Evolutionary conservation across 805 yeast species (phyloP).

Genomic region (Wickerhamiella brachini): DNA sequence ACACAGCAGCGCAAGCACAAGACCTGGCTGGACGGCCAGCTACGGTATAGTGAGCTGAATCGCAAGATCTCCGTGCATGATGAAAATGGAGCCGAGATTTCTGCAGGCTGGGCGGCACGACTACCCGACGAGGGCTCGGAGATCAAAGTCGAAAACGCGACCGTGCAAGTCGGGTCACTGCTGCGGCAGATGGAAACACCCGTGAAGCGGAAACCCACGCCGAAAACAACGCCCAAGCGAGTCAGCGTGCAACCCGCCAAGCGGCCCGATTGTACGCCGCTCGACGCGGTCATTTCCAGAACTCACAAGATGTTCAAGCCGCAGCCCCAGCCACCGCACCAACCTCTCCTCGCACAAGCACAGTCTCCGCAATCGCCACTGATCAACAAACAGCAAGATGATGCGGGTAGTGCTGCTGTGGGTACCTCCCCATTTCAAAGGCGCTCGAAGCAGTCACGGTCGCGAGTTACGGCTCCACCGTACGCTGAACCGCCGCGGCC

Average conservation of each 20-base stretch:
- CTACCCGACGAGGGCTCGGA: conserved; percentile 4
- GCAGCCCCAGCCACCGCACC: neutral
- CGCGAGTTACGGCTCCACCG: too few species aligned
- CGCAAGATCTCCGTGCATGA: conserved; percentile 1
- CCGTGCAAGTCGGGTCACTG: conserved; percentile 4
- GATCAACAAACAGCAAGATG: too few species aligned
- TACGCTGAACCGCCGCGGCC: too few species aligned
- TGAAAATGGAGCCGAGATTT: conserved; percentile 1
- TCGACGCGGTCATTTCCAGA: neutral
- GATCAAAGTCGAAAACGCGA: conserved; percentile 1
- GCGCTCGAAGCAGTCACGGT: too few species aligned
- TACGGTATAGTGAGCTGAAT: conserved; percentile 1
- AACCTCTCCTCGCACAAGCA: too few species aligned
- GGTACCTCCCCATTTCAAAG: too few species aligned
- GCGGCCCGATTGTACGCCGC: neutral
- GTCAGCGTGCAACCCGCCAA: neutral
- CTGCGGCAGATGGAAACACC: neutral
- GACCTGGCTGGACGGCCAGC: conserved; percentile 6
- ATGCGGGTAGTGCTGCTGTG: too few species aligned
- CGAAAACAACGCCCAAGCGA: neutral
- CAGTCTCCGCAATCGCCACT: neutral
- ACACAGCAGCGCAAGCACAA: conserved; percentile 4
- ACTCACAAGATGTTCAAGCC: neutral
- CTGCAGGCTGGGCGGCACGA: conserved; percentile 1
- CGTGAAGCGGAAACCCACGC: neutral